Percentiles rank a stretch among this genome's conserved stretches.
Evolutionary conservation across 441 rosid genomes (phyloP).

Genomic region (Populus tomentosa): DNA sequence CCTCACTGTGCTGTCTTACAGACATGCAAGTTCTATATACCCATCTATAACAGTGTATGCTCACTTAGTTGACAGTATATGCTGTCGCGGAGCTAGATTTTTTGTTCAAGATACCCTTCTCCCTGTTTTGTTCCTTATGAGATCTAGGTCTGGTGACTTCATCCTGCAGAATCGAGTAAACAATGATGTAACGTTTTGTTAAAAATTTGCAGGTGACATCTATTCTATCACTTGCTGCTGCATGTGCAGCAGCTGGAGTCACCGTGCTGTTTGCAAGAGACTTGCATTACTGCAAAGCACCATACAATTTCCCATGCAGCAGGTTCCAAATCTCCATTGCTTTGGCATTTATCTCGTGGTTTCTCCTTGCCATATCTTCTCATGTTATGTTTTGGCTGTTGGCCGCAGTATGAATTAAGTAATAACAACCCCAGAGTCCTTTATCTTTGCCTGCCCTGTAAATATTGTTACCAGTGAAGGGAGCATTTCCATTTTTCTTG

Average conservation of each 20-base stretch:
- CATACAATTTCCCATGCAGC: constrained; percentile 37
- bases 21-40: background rate
- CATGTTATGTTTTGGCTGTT: constrained; percentile 89
- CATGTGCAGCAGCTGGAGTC: constrained; percentile 91
- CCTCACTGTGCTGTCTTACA: background rate
- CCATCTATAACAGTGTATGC: background rate
- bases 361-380: constrained; percentile 71
- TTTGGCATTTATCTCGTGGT: constrained; percentile 76
- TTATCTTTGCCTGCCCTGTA: constrained; percentile 9
- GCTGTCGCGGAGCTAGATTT: background rate
- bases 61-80: background rate
- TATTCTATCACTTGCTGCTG: constrained; percentile 85
- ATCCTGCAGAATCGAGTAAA: background rate
- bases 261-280: constrained; percentile 68
- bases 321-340: constrained; percentile 62
- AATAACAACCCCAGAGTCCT: background rate
- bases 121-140: background rate
- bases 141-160: background rate
- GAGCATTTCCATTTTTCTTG: constrained; percentile 5
- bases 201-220: constrained; percentile 64
- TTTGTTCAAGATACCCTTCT: background rate
- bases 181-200: background rate
- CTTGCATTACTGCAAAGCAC: constrained; percentile 48
- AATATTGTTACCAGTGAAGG: constrained; percentile 6
- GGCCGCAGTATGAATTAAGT: constrained; percentile 37